phyloP scores from a whole-genome alignment of 108 stramenopile species.

The Parmales sp. region DNA sequence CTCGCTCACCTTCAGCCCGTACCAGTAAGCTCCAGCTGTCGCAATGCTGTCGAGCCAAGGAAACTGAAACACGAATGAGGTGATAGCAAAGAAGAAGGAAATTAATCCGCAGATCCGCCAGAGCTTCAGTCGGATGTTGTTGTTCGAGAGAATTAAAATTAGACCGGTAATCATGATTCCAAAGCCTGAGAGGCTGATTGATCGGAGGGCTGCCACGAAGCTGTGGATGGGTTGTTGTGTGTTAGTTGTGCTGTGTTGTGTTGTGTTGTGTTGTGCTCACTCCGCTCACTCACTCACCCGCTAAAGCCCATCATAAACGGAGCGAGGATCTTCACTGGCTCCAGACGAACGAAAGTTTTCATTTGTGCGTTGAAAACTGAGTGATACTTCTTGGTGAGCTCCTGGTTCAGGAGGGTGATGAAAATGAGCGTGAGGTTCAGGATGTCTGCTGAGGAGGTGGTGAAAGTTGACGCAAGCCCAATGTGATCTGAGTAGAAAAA shows the following conservation, averaged over 20 bases:
- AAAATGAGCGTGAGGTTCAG: not conserved
- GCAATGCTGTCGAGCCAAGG: not conserved
- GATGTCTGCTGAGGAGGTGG: too few species aligned
- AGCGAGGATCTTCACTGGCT: not conserved
- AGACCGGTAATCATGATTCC: not conserved
- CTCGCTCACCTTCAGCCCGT: not conserved
- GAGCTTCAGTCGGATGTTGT: not conserved
- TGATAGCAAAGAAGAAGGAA: not conserved
- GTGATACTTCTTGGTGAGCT: not conserved
- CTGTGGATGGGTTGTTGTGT: too few species aligned
- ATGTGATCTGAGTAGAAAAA: not conserved
- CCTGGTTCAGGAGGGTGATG: not conserved
- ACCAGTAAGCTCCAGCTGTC: not conserved
- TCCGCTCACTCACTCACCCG: too few species aligned
- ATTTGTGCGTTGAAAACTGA: not conserved
- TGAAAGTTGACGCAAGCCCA: not conserved
- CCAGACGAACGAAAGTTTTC: not conserved
- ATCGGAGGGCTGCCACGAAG: not conserved
- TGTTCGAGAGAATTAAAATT: not conserved
- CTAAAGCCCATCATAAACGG: not conserved
- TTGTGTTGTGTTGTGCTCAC: too few species aligned
- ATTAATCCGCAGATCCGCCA: not conserved
- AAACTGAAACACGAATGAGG: not conserved
- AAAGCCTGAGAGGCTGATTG: not conserved
- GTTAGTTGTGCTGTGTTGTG: too few species aligned